A percentile compares a stretch with the other conserved stretches of the same genome.
phyloP scores from a whole-genome alignment of 768 basidiomycete genomes.

The Lactarius evosmus region DNA sequence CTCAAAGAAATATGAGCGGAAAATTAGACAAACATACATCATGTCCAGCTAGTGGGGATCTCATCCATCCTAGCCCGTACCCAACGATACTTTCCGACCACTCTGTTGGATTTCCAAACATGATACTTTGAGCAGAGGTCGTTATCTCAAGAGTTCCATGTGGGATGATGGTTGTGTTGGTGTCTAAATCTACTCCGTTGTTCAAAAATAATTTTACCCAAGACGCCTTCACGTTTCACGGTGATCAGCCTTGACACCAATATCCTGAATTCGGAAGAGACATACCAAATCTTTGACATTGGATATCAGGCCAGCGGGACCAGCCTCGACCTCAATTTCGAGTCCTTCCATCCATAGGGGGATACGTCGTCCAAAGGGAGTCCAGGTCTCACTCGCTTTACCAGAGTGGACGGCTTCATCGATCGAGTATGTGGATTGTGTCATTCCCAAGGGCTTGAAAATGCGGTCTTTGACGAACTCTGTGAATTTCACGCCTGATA shows the following conservation, averaged over 20 bases:
- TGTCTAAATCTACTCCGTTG: slow-evolving; percentile 33
- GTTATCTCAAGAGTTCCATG: slow-evolving; percentile 32
- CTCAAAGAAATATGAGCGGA: not conserved
- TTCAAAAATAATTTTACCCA: too few species aligned
- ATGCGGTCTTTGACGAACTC: slow-evolving; percentile 43
- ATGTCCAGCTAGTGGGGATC: slow-evolving; percentile 40
- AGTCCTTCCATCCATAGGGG: slow-evolving; percentile 35
- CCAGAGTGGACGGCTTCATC: slow-evolving; percentile 35
- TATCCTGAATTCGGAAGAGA: not conserved
- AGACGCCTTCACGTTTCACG: slow-evolving; percentile 34
- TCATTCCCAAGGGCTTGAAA: slow-evolving; percentile 41
- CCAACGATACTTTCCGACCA: slow-evolving; percentile 29
- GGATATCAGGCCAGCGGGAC: slow-evolving; percentile 44
- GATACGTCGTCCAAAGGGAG: slow-evolving; percentile 34
- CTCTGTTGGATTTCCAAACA: slow-evolving; percentile 12
- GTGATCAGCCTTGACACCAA: not conserved
- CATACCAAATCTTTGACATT: slow-evolving; percentile 43
- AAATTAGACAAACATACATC: slow-evolving; percentile 34
- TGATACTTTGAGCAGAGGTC: slow-evolving; percentile 36
- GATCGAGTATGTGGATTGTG: slow-evolving; percentile 38
- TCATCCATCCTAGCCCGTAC: slow-evolving; percentile 46
- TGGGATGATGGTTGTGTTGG: slow-evolving; percentile 37
- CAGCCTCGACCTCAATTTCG: slow-evolving; percentile 32
- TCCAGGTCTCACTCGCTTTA: too few species aligned
- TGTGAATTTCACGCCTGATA: slow-evolving; percentile 36